These are phyloP conservation scores for Zygotorulaspora danielsina DNA, from an alignment of 805 yeast species.

Conservation along the genomic window DNA sequence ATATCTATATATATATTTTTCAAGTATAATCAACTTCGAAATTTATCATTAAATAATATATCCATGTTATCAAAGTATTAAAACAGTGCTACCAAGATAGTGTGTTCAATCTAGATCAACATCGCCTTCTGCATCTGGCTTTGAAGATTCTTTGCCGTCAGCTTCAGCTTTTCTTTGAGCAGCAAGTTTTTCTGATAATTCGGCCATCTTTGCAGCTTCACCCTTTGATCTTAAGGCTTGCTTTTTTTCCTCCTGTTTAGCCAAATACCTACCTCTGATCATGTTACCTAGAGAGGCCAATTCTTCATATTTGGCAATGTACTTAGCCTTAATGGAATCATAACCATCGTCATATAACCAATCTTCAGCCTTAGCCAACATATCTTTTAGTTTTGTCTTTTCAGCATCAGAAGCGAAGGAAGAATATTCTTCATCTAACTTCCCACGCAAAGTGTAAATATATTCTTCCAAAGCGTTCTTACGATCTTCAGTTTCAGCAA, in stretches of 20 bases:
- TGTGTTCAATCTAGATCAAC: slow-evolving; percentile 37
- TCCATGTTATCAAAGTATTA: slow-evolving; percentile 15
- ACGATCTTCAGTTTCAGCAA: slow-evolving; percentile 97
- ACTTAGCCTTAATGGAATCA: slow-evolving; percentile 92
- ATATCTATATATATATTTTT: slow-evolving; percentile 1
- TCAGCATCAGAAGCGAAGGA: slow-evolving; percentile 88
- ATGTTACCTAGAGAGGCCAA: slow-evolving; percentile 91
- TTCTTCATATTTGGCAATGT: slow-evolving; percentile 97
- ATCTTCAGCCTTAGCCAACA: slow-evolving; percentile 85
- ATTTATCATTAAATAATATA: slow-evolving; percentile 13
- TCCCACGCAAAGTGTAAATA: slow-evolving; percentile 95
- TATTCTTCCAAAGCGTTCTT: slow-evolving; percentile 98
- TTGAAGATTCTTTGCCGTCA: slow-evolving; percentile 30
- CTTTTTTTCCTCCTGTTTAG: slow-evolving; percentile 92
- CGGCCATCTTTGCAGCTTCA: slow-evolving; percentile 81
- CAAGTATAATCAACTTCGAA: slow-evolving; percentile 1
- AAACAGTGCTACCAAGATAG: too few relatives aligned
- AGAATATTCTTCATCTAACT: slow-evolving; percentile 86
- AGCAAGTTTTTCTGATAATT: slow-evolving; percentile 77
- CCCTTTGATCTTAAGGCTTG: slow-evolving; percentile 81
- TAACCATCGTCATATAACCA: slow-evolving; percentile 98
- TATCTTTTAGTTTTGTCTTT: slow-evolving; percentile 68
- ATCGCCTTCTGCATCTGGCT: slow-evolving; percentile 40
- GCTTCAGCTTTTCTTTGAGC: slow-evolving; percentile 64
- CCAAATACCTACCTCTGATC: slow-evolving; percentile 90